phyloP scores from a whole-genome alignment of 345 rosid species.

The Pistacia atlantica region DNA sequence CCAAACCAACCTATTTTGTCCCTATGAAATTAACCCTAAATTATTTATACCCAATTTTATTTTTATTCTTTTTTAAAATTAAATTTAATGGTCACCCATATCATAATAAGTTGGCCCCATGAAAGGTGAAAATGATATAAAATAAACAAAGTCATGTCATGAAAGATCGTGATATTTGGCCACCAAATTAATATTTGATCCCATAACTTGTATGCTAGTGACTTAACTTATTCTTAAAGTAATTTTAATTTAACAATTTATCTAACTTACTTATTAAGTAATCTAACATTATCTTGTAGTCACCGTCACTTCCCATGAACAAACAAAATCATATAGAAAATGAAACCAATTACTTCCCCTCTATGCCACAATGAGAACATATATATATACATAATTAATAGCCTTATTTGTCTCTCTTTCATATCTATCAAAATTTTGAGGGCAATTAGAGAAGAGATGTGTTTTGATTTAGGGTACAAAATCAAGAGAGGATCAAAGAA shows the following conservation, averaged over 20 bases:
- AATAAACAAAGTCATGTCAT: neutral
- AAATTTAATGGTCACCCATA: neutral
- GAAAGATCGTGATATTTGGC: neutral
- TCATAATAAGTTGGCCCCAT: neutral
- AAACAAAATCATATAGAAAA: neutral
- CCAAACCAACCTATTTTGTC: too few relatives aligned
- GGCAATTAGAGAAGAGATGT: conserved; percentile 30
- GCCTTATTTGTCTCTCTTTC: conserved; percentile 1
- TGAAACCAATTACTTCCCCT: too few relatives aligned
- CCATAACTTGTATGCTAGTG: conserved; percentile 31
- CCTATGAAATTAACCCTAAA: too few relatives aligned
- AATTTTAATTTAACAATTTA: conserved; percentile 1
- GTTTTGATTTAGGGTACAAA: conserved; percentile 42
- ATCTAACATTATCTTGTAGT: conserved; percentile 30
- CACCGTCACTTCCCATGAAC: conserved; percentile 22
- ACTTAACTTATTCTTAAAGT: conserved; percentile 41
- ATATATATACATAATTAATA: too few relatives aligned
- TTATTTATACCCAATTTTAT: too few relatives aligned
- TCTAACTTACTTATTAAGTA: conserved; percentile 29
- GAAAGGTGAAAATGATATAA: neutral
- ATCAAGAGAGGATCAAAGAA: conserved; percentile 36
- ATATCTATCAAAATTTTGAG: neutral
- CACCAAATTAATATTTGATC: conserved; percentile 3
- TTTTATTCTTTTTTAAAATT: too few relatives aligned
- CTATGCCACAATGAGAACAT: too few relatives aligned